Percentiles rank a stretch among this genome's conserved stretches.
These are phyloP conservation scores for Carallia pectinifolia DNA, from an alignment of 345 rosid genomes.

Conservation along the genomic window DNA sequence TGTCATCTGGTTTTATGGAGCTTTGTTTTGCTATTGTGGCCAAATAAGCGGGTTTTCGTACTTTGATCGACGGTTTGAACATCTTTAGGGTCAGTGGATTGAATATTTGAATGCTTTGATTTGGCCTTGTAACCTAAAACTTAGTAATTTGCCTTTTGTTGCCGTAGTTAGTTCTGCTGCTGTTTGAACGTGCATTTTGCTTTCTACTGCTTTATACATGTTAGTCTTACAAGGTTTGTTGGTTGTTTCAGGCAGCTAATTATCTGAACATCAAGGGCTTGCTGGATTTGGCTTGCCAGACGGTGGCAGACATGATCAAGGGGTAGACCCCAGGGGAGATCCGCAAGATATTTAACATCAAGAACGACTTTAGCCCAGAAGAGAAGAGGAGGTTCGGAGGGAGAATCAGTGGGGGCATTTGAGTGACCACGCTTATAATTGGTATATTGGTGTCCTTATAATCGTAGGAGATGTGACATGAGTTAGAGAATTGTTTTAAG, in stretches of 20 bases:
- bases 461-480: too few species aligned
- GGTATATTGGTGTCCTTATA: too few species aligned
- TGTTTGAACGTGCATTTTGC: background rate
- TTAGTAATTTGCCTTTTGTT: too few species aligned
- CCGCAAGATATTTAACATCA: background rate
- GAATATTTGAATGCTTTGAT: too few species aligned
- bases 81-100: too few species aligned
- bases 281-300: background rate
- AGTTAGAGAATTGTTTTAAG: too few species aligned
- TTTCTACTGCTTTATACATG: background rate
- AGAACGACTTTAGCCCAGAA: background rate
- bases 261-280: background rate
- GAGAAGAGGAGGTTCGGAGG: background rate
- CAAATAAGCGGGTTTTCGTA: too few species aligned
- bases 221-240: background rate
- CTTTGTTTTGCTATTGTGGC: too few species aligned
- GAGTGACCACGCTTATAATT: background rate
- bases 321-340: slow-evolving; percentile 4
- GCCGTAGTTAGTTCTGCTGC: too few species aligned
- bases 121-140: too few species aligned
- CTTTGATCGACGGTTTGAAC: too few species aligned
- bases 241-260: background rate
- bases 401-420: background rate
- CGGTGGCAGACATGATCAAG: slow-evolving; percentile 6
- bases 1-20: too few species aligned